A percentile compares a stretch with the other conserved stretches of the same genome.
These are phyloP conservation scores for Aureobasidium uvarum DNA, from an alignment of 2,329 filamentous ascomycete genomes.

Conservation along the genomic window DNA sequence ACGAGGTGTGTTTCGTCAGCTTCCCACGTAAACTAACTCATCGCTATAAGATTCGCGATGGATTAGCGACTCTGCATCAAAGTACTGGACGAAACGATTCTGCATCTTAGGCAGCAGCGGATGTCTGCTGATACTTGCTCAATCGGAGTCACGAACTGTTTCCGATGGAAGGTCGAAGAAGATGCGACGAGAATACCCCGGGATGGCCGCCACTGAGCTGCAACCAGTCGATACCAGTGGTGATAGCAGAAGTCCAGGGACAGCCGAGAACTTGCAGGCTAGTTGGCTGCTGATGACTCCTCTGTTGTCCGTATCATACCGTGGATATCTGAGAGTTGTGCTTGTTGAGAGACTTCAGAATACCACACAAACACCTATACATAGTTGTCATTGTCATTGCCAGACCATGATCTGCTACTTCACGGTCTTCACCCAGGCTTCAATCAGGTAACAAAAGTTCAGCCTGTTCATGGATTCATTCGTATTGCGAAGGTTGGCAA, in stretches of 20 bases:
- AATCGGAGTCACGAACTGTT: neutral
- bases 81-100: neutral
- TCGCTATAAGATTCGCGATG: no score
- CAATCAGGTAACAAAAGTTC: no score
- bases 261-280: neutral
- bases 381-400: neutral
- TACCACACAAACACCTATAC: neutral
- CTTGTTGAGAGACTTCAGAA: neutral
- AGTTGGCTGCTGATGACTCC: neutral
- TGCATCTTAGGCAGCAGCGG: neutral
- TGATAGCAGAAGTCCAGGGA: neutral
- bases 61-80: neutral
- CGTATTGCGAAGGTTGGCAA: neutral
- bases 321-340: neutral
- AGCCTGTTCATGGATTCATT: neutral
- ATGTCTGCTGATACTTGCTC: neutral
- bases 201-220: neutral
- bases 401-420: no score
- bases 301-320: neutral
- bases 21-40: neutral
- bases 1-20: neutral
- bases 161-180: constrained; percentile 1
- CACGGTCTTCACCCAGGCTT: no score
- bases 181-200: neutral
- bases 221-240: neutral